phyloP scores from a whole-genome alignment of 2,329 filamentous ascomycete genomes.

The Chaetomium sp. region DNA sequence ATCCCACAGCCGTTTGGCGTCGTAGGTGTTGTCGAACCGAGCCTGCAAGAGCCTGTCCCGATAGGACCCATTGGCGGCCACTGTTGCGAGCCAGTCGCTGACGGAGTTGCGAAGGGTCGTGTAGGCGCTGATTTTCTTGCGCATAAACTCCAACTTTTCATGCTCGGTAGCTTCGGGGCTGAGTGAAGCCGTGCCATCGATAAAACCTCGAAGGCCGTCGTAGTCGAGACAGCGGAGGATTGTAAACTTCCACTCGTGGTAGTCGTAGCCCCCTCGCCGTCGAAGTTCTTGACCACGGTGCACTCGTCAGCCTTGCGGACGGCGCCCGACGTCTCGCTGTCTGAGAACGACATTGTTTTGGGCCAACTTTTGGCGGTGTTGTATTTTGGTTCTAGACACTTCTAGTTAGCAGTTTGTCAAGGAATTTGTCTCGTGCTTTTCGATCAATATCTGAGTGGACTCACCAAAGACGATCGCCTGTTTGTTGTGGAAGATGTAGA shows the following conservation, averaged over 20 bases:
- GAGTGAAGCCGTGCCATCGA: not conserved
- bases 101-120: not conserved
- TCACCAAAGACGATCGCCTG: too few species aligned
- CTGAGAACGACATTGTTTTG: too few species aligned
- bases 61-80: not conserved
- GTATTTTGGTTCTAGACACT: too few species aligned
- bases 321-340: too few species aligned
- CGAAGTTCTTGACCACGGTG: too few species aligned
- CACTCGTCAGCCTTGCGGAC: too few species aligned
- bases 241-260: not conserved
- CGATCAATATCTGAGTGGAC: too few species aligned
- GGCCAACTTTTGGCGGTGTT: too few species aligned
- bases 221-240: not conserved
- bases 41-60: not conserved
- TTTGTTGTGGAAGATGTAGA: too few species aligned
- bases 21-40: slow-evolving; percentile 15
- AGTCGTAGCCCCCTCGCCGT: not conserved
- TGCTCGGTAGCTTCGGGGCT: not conserved
- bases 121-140: not conserved
- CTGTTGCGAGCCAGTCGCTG: not conserved
- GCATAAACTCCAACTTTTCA: not conserved
- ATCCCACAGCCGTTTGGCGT: not conserved
- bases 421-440: too few species aligned
- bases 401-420: too few species aligned
- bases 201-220: not conserved